Evolutionary conservation across 169 alveolate genomes (phyloP).

Genomic region (Sarcocystis neurona): DNA sequence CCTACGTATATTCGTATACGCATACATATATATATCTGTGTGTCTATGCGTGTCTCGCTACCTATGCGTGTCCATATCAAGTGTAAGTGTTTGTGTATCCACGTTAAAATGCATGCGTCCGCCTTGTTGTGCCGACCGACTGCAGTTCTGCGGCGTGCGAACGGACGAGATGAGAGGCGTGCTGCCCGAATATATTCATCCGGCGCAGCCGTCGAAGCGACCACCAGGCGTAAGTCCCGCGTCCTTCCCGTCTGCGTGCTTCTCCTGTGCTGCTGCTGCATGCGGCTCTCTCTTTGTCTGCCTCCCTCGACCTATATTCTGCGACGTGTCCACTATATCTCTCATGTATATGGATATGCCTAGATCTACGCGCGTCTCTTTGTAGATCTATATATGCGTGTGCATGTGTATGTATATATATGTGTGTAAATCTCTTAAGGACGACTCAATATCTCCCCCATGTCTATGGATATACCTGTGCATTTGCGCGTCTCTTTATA

Average conservation of each 20-base stretch:
- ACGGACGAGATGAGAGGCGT: constrained; percentile 48
- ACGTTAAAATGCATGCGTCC: too few species aligned
- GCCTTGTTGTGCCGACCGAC: too few species aligned
- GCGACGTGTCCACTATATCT: background rate
- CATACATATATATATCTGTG: background rate
- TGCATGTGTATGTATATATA: background rate
- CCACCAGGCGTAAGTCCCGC: constrained; percentile 53
- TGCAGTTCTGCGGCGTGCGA: constrained; percentile 61
- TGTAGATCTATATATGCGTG: background rate
- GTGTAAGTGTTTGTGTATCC: background rate
- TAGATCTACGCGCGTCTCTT: background rate
- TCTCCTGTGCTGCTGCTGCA: background rate
- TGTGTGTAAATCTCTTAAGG: too few species aligned
- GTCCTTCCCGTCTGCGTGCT: background rate
- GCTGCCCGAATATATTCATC: constrained; percentile 61
- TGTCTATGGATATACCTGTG: too few species aligned
- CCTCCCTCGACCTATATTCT: background rate
- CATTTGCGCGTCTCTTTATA: too few species aligned
- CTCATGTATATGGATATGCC: background rate
- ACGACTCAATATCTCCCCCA: too few species aligned
- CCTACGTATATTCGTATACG: too few species aligned
- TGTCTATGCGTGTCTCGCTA: background rate
- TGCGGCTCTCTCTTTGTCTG: background rate
- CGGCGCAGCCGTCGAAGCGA: constrained; percentile 51
- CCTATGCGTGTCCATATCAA: background rate